Base-by-base conservation (phyloP, 352 stramenopile species). In the Pythium diclinum region DNA sequence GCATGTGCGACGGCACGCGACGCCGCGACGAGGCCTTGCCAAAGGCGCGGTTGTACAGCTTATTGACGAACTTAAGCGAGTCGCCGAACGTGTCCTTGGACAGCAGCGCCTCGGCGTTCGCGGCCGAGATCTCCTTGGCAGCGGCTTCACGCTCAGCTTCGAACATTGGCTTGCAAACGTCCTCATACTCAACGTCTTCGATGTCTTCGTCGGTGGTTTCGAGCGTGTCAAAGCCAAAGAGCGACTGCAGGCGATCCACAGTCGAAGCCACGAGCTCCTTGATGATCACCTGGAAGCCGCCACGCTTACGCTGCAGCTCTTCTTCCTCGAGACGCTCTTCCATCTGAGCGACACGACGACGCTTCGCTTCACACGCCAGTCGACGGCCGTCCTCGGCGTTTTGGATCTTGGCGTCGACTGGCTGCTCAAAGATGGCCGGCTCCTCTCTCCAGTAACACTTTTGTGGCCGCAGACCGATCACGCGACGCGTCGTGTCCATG, bases 1-100 rank as follows among this genome's bases (percentile, higher is more conserved):
- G 93, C 91, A 98, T 98, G 76, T 98, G 94, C 3, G 95, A 96
- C 21, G 91, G 92, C 46, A 98, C 94, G 42, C 93, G 89, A 13
- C 90, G 81, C 10, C 80, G 77, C 11, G 72, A 65, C 1, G 68
- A 59, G 0, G 83, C 76, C 62, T 92, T 96, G 14, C 92, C 91
- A 67, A 97, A 97, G 30, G 67, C 79, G 44, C 89, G 78, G 63
- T 94, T 95, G 69, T 97, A 97, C 16, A 98, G 62, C 19, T 92
- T 88, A 74, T 98, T 98, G 2, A 97, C 91, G 63, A 94, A 90
- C 19, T 95, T 84, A 1, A 98, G 68, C 8, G 91, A 98, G 44
- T 96, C 87, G 7, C 88, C 90, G 62, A 97, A 98, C 21, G 91
- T 97, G 68, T 98, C 93, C 48, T 81, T 93, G 1, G 83, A 93